These are phyloP conservation scores for Hevea brasiliensis DNA, from an alignment of 345 rosid species.

Conservation along the genomic window DNA sequence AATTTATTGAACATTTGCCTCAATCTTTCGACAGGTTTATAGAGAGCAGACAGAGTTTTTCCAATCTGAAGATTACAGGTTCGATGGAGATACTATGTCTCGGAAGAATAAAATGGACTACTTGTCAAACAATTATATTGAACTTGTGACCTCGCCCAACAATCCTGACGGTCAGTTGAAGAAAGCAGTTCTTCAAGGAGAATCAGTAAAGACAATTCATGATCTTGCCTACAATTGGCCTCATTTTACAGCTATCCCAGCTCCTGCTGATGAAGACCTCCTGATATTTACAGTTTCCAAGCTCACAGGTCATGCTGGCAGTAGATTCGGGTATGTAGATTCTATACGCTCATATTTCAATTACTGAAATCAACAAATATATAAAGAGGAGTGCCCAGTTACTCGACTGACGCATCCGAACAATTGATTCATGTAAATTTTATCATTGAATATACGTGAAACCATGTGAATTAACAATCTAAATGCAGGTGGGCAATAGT, in stretches of 20 bases:
- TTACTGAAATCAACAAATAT: no score
- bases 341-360: no score
- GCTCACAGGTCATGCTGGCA: slow-evolving; percentile 30
- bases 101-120: not conserved
- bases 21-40: slow-evolving; percentile 1
- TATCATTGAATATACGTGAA: no score
- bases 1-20: no score
- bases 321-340: slow-evolving; percentile 22
- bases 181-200: slow-evolving; percentile 21
- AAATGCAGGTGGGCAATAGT: slow-evolving; percentile 26
- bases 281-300: slow-evolving; percentile 25
- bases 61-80: slow-evolving; percentile 18
- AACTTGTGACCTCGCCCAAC: slow-evolving; percentile 25
- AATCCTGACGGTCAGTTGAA: slow-evolving; percentile 29
- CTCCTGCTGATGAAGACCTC: slow-evolving; percentile 20
- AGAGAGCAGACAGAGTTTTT: slow-evolving; percentile 22
- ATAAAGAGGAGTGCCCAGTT: no score
- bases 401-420: no score
- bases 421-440: no score
- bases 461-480: no score
- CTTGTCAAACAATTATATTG: not conserved
- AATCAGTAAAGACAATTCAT: slow-evolving; percentile 17
- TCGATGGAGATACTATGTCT: slow-evolving; percentile 12
- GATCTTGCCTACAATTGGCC: slow-evolving; percentile 36
- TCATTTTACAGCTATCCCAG: slow-evolving; percentile 26